phyloP scores from a whole-genome alignment of 2,329 filamentous ascomycete genomes.

The Sporothrix pseudoabietina region DNA sequence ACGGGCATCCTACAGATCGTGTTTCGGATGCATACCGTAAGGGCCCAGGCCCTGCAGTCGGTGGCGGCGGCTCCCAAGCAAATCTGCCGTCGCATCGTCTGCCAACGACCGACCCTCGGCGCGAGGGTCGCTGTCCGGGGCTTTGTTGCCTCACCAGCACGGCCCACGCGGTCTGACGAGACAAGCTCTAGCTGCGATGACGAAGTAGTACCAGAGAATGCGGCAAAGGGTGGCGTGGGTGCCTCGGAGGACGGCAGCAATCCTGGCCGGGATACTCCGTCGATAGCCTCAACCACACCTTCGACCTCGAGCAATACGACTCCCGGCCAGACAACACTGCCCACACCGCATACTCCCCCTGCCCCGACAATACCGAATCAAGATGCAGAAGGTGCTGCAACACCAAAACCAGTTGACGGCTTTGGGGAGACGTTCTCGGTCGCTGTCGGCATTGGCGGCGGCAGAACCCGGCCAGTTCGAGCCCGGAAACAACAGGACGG shows the following conservation, averaged over 20 bases:
- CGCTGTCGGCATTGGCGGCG: constrained; percentile 35
- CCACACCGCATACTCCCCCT: neutral
- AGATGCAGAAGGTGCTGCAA: neutral
- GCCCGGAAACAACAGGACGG: constrained; percentile 24
- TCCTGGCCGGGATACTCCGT: neutral
- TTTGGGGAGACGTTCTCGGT: constrained; percentile 33
- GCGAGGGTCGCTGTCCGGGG: neutral
- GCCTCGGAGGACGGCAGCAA: neutral
- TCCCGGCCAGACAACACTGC: neutral
- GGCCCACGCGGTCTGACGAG: constrained; percentile 26
- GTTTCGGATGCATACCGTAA: constrained; percentile 38
- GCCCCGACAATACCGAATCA: constrained; percentile 1
- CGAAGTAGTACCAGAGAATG: neutral
- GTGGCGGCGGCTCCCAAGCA: constrained; percentile 28
- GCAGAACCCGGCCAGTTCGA: constrained; percentile 32
- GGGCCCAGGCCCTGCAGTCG: constrained; percentile 37
- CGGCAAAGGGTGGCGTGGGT: neutral
- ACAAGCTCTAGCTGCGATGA: constrained; percentile 19
- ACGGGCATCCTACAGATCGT: constrained; percentile 12
- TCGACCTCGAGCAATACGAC: neutral
- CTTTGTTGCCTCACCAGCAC: constrained; percentile 26
- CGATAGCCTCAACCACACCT: constrained; percentile 8
- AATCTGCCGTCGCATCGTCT: constrained; percentile 14
- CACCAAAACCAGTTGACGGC: constrained; percentile 1
- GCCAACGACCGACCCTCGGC: neutral